Evolutionary conservation across 2,329 filamentous ascomycete species (phyloP), one percentile per base, ranked within the genome.

Genomic region (Eurotiales sp.): DNA sequence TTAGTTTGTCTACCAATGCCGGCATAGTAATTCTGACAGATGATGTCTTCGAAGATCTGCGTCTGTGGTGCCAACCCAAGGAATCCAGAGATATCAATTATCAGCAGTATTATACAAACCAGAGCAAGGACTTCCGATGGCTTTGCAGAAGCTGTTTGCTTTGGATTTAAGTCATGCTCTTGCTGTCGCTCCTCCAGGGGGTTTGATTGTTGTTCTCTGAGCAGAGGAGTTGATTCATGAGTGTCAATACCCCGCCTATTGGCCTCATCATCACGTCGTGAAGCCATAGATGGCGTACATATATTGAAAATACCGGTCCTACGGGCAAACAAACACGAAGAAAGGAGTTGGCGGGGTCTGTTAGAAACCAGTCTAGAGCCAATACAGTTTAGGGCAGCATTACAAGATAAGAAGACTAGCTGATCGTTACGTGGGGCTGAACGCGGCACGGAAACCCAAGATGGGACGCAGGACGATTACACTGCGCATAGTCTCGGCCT

Each of bases 1-100:
- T 11, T 23, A 15, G 32, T 41, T 41, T 7, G 39, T 11, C 23
- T 19, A n/a, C 25, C 17, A n/a, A n/a, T n/a, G n/a, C n/a, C n/a
- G n/a, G n/a, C 43, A 44, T 57, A 55, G 39, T 62, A 56, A 10
- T 62, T 57, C 17, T 56, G 56, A 36, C 64, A 63, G 41, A 64
- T 59, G 39, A 64, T 63, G 14, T 59, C 51, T 41, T 65, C 58
- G 25, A 62, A 62, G 4, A 65, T 60, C 3, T 57, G 56, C n/a
- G 59, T 57, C 50, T 66, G 60, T 1, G 64, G 62, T 1, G 64
- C 61, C 12, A 51, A 23, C 1, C 53, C 50, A 43, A 65, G 48
- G 19, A 55, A 62, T 25, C 55, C 56, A 10, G 61, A 58, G 46
- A 63, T 57, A 17, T 64, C 61, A 2, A 50, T 46, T 0, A 55